phyloP scores from a whole-genome alignment of 108 stramenopile genomes.

The Discostella stelligeroides region DNA sequence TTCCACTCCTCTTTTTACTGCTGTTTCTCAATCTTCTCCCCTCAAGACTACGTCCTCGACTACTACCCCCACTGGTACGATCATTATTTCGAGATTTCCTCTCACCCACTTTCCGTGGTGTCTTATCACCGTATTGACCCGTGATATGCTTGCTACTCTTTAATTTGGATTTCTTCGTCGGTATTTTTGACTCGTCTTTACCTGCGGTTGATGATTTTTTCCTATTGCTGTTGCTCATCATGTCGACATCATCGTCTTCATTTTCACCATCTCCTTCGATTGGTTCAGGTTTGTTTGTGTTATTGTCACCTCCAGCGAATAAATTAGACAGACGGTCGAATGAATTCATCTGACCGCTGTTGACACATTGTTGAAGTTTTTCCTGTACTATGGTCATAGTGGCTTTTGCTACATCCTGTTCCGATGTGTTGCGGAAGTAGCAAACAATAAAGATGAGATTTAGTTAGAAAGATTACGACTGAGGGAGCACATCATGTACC shows the following conservation, averaged over 20 bases:
- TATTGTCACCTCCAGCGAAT: constrained; percentile 38
- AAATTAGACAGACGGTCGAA: constrained; percentile 66
- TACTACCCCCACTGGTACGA: constrained; percentile 5
- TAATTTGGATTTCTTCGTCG: constrained; percentile 31
- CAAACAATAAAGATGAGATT: too few relatives aligned
- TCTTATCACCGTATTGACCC: constrained; percentile 37
- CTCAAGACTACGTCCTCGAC: constrained; percentile 17
- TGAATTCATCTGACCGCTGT: constrained; percentile 55
- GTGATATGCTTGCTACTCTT: constrained; percentile 16
- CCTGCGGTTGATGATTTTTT: neutral
- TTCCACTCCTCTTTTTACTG: constrained; percentile 45
- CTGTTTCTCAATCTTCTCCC: constrained; percentile 28
- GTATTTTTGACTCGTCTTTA: constrained; percentile 48
- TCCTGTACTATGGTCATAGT: constrained; percentile 64
- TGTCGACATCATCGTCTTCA: constrained; percentile 29
- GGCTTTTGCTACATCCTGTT: constrained; percentile 62
- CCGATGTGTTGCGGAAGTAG: too few relatives aligned
- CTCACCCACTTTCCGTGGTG: constrained; percentile 31
- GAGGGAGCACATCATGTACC: too few relatives aligned
- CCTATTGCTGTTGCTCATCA: constrained; percentile 16
- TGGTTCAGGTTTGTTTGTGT: constrained; percentile 2
- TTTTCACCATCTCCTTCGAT: constrained; percentile 3
- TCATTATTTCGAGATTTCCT: constrained; percentile 18
- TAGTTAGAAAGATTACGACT: too few relatives aligned
- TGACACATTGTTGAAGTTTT: constrained; percentile 59